Evolutionary conservation across 768 basidiomycete genomes (phyloP).

Genomic region (Pholiota conissans): DNA sequence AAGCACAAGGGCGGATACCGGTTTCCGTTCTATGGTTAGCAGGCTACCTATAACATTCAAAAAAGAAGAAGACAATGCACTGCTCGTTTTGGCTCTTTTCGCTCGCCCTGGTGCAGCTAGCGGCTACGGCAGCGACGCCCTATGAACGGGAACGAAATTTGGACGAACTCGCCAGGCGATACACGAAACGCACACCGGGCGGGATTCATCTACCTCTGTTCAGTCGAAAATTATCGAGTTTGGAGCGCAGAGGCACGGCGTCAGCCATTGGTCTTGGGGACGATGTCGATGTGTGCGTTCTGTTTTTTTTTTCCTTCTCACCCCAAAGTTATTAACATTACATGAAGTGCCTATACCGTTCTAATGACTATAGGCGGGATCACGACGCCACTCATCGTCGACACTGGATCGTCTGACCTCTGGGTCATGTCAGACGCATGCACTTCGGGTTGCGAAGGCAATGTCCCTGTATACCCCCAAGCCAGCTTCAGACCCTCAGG

Average conservation of each 20-base stretch:
- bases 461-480: constrained; percentile 51
- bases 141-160: constrained; percentile 10
- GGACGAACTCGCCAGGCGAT: constrained; percentile 23
- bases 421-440: constrained; percentile 71
- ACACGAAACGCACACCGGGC: constrained; percentile 28
- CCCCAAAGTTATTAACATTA: not conserved
- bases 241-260: constrained; percentile 30
- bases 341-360: constrained; percentile 60
- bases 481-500: constrained; percentile 45
- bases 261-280: constrained; percentile 59
- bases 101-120: not conserved
- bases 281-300: constrained; percentile 58
- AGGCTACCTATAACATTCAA: constrained; percentile 19
- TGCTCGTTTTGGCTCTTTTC: not conserved
- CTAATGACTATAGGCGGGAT: constrained; percentile 55
- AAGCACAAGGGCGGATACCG: not conserved
- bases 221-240: constrained; percentile 15
- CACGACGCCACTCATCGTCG: constrained; percentile 57
- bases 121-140: not conserved
- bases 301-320: not conserved
- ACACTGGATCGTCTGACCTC: constrained; percentile 78
- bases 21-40: constrained; percentile 18
- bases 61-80: not conserved
- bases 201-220: constrained; percentile 41
- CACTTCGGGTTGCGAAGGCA: constrained; percentile 35